phyloP scores from a whole-genome alignment of 2,329 filamentous ascomycete genomes.

The Xylariaceae sp. region DNA sequence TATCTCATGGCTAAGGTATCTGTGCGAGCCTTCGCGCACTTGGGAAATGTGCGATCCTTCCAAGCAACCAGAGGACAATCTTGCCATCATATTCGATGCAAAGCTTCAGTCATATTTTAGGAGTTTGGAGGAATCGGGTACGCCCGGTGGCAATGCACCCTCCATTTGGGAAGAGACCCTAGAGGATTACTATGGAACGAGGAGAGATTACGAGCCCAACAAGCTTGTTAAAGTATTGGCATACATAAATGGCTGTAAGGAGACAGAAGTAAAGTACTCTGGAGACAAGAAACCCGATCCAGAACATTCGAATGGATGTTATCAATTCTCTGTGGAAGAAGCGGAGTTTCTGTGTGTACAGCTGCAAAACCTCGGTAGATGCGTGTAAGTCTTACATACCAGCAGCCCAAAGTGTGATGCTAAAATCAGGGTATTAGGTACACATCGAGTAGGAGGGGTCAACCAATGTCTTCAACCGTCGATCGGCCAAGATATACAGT shows the following conservation, averaged over 20 bases:
- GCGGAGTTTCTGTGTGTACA: constrained; percentile 25
- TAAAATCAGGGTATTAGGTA: constrained; percentile 32
- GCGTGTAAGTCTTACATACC: constrained; percentile 34
- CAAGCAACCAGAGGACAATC: constrained; percentile 31
- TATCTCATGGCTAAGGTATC: constrained; percentile 36
- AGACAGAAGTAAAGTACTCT: constrained; percentile 10
- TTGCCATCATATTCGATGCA: constrained; percentile 38
- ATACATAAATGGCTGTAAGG: constrained; percentile 38
- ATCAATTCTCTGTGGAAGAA: constrained; percentile 39
- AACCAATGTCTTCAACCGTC: constrained; percentile 25
- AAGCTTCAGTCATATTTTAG: constrained; percentile 39
- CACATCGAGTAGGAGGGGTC: not conserved
- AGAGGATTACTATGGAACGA: constrained; percentile 4
- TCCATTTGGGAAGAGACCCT: constrained; percentile 19
- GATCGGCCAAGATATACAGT: constrained; percentile 30
- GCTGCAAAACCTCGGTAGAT: constrained; percentile 31
- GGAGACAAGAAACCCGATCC: constrained; percentile 16
- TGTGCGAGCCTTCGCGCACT: constrained; percentile 38
- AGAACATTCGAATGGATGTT: constrained; percentile 35
- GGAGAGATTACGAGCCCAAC: constrained; percentile 11
- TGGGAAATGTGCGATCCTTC: constrained; percentile 38
- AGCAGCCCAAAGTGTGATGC: not conserved
- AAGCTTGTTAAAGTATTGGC: constrained; percentile 27
- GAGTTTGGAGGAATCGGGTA: constrained; percentile 14
- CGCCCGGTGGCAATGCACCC: constrained; percentile 10